Percentiles rank a stretch among this genome's conserved stretches.
Evolutionary conservation across 148 eudicot genomes (phyloP).

Genomic region (Diospyros lotus): DNA sequence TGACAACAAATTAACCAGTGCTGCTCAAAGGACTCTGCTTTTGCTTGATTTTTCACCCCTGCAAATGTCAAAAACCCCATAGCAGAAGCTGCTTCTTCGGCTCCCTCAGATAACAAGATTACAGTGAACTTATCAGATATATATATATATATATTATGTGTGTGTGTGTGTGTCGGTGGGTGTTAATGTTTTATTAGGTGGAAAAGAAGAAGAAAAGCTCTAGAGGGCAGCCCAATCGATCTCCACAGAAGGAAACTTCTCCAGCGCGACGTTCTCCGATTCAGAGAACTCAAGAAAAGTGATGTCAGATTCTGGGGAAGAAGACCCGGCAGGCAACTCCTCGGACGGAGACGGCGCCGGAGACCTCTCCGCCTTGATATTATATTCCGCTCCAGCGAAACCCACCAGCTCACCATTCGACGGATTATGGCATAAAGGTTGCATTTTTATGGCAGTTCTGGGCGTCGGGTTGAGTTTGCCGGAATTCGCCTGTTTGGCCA

Average conservation of each 20-base stretch:
- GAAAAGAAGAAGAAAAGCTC: neutral
- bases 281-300: constrained; percentile 30
- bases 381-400: neutral
- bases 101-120: neutral
- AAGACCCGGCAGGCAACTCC: constrained; percentile 12
- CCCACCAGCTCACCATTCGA: constrained; percentile 1
- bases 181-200: too few species aligned
- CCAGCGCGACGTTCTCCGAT: constrained; percentile 30
- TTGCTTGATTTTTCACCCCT: constrained; percentile 12
- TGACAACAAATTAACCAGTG: too few species aligned
- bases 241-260: constrained; percentile 44
- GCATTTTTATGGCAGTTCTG: constrained; percentile 2
- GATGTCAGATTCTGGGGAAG: constrained; percentile 31
- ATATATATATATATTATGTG: too few species aligned
- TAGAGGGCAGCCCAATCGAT: constrained; percentile 43
- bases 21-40: too few species aligned
- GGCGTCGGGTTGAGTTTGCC: constrained; percentile 1
- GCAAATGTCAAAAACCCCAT: constrained; percentile 43
- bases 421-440: neutral
- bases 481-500: constrained; percentile 39
- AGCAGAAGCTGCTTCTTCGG: constrained; percentile 16
- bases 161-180: too few species aligned
- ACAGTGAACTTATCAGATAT: too few species aligned
- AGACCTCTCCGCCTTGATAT: constrained; percentile 21
- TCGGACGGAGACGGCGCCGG: constrained; percentile 9